phyloP scores from a whole-genome alignment of 805 yeast genomes.

The Scheffersomyces amazonensis region DNA sequence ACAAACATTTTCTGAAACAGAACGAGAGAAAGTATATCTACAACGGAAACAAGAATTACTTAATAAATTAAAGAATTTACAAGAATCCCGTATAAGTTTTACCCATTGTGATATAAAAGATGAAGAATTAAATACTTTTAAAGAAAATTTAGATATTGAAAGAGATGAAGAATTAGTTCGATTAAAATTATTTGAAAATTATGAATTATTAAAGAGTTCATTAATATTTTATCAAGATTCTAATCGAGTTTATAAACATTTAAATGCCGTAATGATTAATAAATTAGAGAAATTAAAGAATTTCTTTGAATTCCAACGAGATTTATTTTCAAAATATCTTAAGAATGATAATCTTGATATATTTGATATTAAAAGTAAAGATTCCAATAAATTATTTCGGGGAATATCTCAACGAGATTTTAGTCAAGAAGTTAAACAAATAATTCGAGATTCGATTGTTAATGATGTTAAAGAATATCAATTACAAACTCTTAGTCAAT shows the following conservation, averaged over 20 bases:
- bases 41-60: slow-evolving; percentile 21
- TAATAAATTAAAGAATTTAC: slow-evolving; percentile 20
- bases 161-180: slow-evolving; percentile 34
- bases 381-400: slow-evolving; percentile 22
- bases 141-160: slow-evolving; percentile 15
- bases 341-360: slow-evolving; percentile 10
- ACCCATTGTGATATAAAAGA: slow-evolving; percentile 19
- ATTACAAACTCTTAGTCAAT: not conserved
- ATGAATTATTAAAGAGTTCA: slow-evolving; percentile 29
- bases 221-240: slow-evolving; percentile 35
- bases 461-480: slow-evolving; percentile 6
- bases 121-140: slow-evolving; percentile 22
- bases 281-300: slow-evolving; percentile 37
- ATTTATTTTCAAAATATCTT: slow-evolving; percentile 20
- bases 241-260: slow-evolving; percentile 28
- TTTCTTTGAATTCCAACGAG: slow-evolving; percentile 35
- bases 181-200: slow-evolving; percentile 27
- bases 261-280: slow-evolving; percentile 25
- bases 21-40: slow-evolving; percentile 18
- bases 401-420: slow-evolving; percentile 29
- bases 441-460: slow-evolving; percentile 14
- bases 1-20: slow-evolving; percentile 11
- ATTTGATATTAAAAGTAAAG: slow-evolving; percentile 16
- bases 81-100: slow-evolving; percentile 22
- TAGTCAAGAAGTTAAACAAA: slow-evolving; percentile 24